Percentiles rank a stretch among this genome's conserved stretches.
phyloP scores from a whole-genome alignment of 371 early-diverging fungal genomes.

The Syncephalastrum monosporum region DNA sequence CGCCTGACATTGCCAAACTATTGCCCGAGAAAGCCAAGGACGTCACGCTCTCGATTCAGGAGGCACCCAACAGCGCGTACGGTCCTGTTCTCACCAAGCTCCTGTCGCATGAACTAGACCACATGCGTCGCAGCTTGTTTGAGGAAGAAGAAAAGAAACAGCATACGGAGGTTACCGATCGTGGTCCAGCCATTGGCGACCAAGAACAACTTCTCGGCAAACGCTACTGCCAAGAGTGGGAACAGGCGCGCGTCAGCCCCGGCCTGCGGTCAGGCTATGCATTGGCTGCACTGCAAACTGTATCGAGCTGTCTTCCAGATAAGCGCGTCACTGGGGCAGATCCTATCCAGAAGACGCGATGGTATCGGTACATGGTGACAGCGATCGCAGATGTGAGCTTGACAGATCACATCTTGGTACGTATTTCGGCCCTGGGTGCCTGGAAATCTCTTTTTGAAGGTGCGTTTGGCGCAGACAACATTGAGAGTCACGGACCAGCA shows the following conservation, averaged over 20 bases:
- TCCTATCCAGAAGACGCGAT: slow-evolving; percentile 36
- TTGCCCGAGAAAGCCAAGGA: slow-evolving; percentile 49
- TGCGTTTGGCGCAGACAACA: slow-evolving; percentile 16
- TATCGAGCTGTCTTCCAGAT: too few relatives aligned
- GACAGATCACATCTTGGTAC: slow-evolving; percentile 55
- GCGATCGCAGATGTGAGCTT: slow-evolving; percentile 51
- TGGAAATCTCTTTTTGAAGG: slow-evolving; percentile 52
- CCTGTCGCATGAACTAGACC: slow-evolving; percentile 51
- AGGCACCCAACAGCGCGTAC: slow-evolving; percentile 27
- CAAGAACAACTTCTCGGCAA: slow-evolving; percentile 23
- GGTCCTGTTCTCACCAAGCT: slow-evolving; percentile 40
- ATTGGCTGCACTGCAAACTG: slow-evolving; percentile 34
- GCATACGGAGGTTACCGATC: neutral
- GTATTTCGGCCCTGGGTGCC: slow-evolving; percentile 43
- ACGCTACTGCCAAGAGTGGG: slow-evolving; percentile 35
- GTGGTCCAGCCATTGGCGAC: slow-evolving; percentile 14
- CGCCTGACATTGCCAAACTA: slow-evolving; percentile 23
- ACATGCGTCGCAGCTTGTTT: slow-evolving; percentile 60
- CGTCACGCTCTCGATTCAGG: slow-evolving; percentile 28
- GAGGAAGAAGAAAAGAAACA: slow-evolving; percentile 36
- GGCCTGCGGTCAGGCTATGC: slow-evolving; percentile 58
- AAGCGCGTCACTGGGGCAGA: slow-evolving; percentile 12
- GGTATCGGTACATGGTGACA: slow-evolving; percentile 52
- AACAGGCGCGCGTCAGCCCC: slow-evolving; percentile 49
- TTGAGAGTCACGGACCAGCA: slow-evolving; percentile 25